Percentiles rank a stretch among this genome's conserved stretches.
phyloP scores from a whole-genome alignment of 805 yeast genomes.

The Wickerhamomyces hampshirensis region DNA sequence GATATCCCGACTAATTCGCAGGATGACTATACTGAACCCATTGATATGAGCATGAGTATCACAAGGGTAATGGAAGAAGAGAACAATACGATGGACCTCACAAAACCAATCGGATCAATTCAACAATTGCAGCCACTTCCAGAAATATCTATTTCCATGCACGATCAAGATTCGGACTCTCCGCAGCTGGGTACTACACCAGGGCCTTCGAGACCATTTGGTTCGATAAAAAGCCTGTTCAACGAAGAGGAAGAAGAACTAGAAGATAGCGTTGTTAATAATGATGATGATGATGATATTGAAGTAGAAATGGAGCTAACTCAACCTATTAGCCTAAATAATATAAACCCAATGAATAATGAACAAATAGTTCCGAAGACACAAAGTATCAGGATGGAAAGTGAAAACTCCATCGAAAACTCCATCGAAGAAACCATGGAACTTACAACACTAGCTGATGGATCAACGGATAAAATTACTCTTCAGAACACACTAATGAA shows the following conservation, averaged over 20 bases:
- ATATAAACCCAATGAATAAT: neutral
- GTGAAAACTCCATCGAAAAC: conserved; percentile 2
- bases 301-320: conserved; percentile 25
- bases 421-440: conserved; percentile 21
- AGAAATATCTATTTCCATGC: conserved; percentile 3
- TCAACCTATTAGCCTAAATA: conserved; percentile 12
- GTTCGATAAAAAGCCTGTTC: conserved; percentile 23
- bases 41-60: conserved; percentile 22
- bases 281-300: conserved; percentile 9
- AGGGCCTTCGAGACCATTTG: conserved; percentile 23
- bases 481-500: conserved; percentile 19
- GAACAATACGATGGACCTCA: conserved; percentile 25
- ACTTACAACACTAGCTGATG: conserved; percentile 13
- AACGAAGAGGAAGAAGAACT: conserved; percentile 18
- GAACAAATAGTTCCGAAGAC: no score
- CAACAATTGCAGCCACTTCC: conserved; percentile 9
- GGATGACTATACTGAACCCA: conserved; percentile 14
- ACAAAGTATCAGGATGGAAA: neutral
- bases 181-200: no score
- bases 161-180: conserved; percentile 3
- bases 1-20: neutral
- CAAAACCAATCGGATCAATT: conserved; percentile 22
- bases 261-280: conserved; percentile 5
- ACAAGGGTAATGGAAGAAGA: conserved; percentile 12
- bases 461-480: conserved; percentile 15